Base-by-base conservation (phyloP, 306 rosid species). In the Medicago truncatula region DNA sequence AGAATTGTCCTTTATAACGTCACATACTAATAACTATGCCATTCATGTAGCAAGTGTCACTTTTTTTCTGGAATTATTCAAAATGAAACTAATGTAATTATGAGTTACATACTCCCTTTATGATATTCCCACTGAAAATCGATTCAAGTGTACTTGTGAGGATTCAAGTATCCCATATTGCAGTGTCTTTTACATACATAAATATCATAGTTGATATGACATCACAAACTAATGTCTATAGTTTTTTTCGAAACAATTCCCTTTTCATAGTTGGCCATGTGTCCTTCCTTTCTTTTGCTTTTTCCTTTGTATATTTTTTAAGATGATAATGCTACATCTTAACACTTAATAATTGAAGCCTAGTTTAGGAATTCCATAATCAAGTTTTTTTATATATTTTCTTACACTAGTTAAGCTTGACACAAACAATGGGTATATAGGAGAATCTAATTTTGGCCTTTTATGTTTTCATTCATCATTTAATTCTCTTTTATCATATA, bases 311-410 rank as follows among this genome's bases (percentile, higher is more conserved):
- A 13, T 44, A 64, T 61, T 74, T 13, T 75, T 67, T 53, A 44
- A 58, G 34, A 60, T 36, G 50, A 54, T 38, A 61, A 75, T 67
- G 79, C 59, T 83, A 67, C 15, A 50, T 64, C 62, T 43, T 31
- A 56, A 25, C 39, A 39, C 58, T 57, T 41, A 56, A 80, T 86
- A 52, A 80, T 80, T 68, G 71, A 83, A 40, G 60, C 67, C 83
- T 73, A 49, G 56, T 67, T 69, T 75, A 69, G 74, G 77, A 85
- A 85, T 78, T 82, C 70, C 75, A 74, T 10, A 68, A 61, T 64
- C 71, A 64, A 69, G 40, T 16, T 34, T 62, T 62, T 72, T 9
- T 46, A n/a, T 63, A 56, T 71, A 61, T 10, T 76, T 72, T 72
- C 70, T 67, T 71, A 36, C 2, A 82, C 71, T 14, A 76, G 69